A percentile compares a stretch with the other conserved stretches of the same genome.
Evolutionary conservation across 306 rosid genomes (phyloP).

Genomic region (Pyrus pyrifolia): DNA sequence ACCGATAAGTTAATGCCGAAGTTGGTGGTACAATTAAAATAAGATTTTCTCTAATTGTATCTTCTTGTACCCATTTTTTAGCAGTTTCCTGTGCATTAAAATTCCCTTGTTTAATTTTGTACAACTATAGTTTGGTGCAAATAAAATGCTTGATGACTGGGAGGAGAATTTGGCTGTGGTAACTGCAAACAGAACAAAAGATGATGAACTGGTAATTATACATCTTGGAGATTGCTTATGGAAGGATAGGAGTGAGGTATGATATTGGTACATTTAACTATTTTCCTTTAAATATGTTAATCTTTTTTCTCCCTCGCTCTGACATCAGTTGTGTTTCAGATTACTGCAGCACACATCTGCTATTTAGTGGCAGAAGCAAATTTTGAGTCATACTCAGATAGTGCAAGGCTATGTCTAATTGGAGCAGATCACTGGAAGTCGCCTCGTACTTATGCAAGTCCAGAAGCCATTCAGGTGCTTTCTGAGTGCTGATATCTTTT

Average conservation of each 20-base stretch:
- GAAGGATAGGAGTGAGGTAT: conserved; percentile 91
- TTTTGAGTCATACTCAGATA: conserved; percentile 75
- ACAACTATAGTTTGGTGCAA: conserved; percentile 46
- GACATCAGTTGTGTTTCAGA: conserved; percentile 41
- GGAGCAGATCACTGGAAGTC: conserved; percentile 95
- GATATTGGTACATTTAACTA: conserved; percentile 1
- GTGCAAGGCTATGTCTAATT: conserved; percentile 80
- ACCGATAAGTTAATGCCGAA: neutral
- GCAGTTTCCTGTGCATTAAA: conserved; percentile 9
- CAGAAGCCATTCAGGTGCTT: conserved; percentile 92
- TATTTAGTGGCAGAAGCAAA: conserved; percentile 91
- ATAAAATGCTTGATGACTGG: conserved; percentile 87
- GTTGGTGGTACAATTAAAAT: conserved; percentile 6
- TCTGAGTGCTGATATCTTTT: neutral
- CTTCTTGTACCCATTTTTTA: neutral
- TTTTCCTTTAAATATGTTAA: neutral
- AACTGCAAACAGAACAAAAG: conserved; percentile 91
- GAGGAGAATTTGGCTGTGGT: conserved; percentile 86
- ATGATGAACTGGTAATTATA: conserved; percentile 76
- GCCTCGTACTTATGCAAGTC: conserved; percentile 89
- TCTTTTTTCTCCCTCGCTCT: conserved; percentile 16
- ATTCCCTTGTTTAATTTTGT: conserved; percentile 12
- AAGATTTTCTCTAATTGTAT: neutral
- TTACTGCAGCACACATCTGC: conserved; percentile 92
- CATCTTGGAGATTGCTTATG: conserved; percentile 92